Percentiles rank a stretch among this genome's conserved stretches.
phyloP scores from a whole-genome alignment of 2,329 filamentous ascomycete species.

The Davidsoniella virescens region DNA sequence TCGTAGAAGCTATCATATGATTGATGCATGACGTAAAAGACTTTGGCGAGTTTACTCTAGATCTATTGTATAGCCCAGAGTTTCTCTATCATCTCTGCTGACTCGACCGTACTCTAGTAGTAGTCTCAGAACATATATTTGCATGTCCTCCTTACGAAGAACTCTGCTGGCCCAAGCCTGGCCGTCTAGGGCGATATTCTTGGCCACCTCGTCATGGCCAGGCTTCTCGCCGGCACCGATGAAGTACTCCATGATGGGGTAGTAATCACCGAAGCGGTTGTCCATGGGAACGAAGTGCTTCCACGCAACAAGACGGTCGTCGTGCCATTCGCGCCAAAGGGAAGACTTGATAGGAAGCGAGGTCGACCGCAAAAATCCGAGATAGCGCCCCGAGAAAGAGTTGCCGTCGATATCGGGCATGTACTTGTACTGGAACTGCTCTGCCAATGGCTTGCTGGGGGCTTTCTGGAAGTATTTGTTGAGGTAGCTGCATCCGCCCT shows the following conservation, averaged over 20 bases:
- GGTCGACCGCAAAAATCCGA: constrained; percentile 52
- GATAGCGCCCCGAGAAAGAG: constrained; percentile 51
- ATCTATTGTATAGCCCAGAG: constrained; percentile 40
- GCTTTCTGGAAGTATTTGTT: constrained; percentile 60
- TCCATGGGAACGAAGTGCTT: constrained; percentile 71
- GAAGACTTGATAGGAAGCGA: constrained; percentile 63
- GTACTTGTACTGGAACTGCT: constrained; percentile 49
- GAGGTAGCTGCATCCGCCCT: constrained; percentile 59
- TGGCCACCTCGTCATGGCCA: constrained; percentile 29
- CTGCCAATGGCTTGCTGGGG: constrained; percentile 25
- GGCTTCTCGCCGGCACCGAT: constrained; percentile 26
- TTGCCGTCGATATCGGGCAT: constrained; percentile 66
- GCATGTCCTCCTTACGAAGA: constrained; percentile 56
- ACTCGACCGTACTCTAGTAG: constrained; percentile 47
- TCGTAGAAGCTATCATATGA: too few relatives aligned
- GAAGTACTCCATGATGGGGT: constrained; percentile 60
- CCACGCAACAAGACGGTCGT: constrained; percentile 57
- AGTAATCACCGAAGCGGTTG: constrained; percentile 55
- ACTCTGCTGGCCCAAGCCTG: constrained; percentile 54
- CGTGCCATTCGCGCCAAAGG: constrained; percentile 68
- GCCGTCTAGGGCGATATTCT: constrained; percentile 48
- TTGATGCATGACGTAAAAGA: not conserved
- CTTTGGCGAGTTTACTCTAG: constrained; percentile 15
- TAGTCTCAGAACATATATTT: constrained; percentile 50
- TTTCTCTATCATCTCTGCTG: constrained; percentile 32